Base-by-base conservation (phyloP, 371 early-diverging fungal genomes). In the Pancytospora philotis region DNA sequence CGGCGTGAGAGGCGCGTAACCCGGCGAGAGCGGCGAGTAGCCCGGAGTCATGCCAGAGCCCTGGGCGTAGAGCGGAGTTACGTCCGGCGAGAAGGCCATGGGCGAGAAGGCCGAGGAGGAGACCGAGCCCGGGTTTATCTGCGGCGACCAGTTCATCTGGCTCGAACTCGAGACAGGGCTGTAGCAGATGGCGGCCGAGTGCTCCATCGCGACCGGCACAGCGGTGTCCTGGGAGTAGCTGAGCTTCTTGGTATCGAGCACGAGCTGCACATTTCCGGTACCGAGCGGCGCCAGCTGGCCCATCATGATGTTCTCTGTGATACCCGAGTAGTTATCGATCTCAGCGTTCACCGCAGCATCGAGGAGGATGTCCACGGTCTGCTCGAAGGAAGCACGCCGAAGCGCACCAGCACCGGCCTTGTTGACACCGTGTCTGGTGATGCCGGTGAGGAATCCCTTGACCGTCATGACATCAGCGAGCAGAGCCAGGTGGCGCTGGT, bases 351-450 rank as follows among this genome's bases (percentile, higher is more conserved):
- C 87, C 1, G 95, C 95, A 3, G 96, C 95, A 56, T 97, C 95
- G 83, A 95, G 84, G 66, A 98, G 83, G 81, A 97, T 89, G 81
- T 98, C 97, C 0, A 95, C 97, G 0, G 99, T 97, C 82, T 98
- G 96, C 81, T 98, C 97, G 72, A 98, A 98, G 2, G 97, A 92
- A 77, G 90, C 90, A 50, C 96, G 85, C 86, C 92, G 93, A 59
- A 97, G 83, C 10, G 92, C 94, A 62, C 95, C 91, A 1, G 91
- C 87, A 71, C 92, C 92, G n/a, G 67, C 69, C 64, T 94, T 86
- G 79, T 96, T 97, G 78, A 95, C 94, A 75, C 97, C 97, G 77
- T 97, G 97, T 63, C 97, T 87, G 16, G 97, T 94, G 69, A 98
- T 95, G 36, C 96, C 93, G 85, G 91, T 90, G 66, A 96, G 76